Conservation (phyloP, 306 rosid species). For the Quercus dentata region DNA sequence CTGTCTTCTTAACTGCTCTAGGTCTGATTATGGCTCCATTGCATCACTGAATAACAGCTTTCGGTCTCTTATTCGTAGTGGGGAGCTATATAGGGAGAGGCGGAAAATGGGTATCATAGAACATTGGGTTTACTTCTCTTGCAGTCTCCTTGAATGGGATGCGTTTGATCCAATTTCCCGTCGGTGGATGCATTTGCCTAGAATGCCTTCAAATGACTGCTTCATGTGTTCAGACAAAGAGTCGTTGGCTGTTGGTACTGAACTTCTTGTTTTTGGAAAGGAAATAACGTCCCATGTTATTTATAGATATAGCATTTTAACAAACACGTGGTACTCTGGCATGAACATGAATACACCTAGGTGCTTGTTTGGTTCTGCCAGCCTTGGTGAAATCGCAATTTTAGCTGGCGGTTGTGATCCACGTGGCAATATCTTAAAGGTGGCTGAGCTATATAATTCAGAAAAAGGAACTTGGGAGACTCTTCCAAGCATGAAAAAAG, state of each 20-base stretch:
- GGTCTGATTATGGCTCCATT: constrained; percentile 65
- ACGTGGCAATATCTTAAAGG: constrained; percentile 42
- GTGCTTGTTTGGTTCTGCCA: constrained; percentile 74
- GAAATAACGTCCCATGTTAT: constrained; percentile 42
- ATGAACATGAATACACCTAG: constrained; percentile 54
- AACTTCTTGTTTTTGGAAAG: constrained; percentile 80
- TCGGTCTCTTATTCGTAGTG: constrained; percentile 46
- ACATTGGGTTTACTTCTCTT: constrained; percentile 83
- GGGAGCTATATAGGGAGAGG: constrained; percentile 61
- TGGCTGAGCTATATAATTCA: constrained; percentile 72
- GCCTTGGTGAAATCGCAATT: constrained; percentile 63
- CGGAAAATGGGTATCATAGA: constrained; percentile 50
- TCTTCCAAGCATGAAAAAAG: constrained; percentile 62
- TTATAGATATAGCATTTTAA: constrained; percentile 58
- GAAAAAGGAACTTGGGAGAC: constrained; percentile 56
- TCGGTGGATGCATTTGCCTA: constrained; percentile 63
- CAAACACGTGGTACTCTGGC: constrained; percentile 60
- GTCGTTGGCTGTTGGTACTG: constrained; percentile 78
- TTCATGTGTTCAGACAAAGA: constrained; percentile 71
- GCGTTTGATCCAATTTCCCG: constrained; percentile 58
- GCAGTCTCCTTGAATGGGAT: constrained; percentile 58
- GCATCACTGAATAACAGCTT: constrained; percentile 50
- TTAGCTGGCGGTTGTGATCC: constrained; percentile 74
- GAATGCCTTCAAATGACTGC: constrained; percentile 47
- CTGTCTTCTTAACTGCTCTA: constrained; percentile 53